Evolutionary conservation across 83 land plant genomes (phyloP).

Genomic region (Picea mariana): DNA sequence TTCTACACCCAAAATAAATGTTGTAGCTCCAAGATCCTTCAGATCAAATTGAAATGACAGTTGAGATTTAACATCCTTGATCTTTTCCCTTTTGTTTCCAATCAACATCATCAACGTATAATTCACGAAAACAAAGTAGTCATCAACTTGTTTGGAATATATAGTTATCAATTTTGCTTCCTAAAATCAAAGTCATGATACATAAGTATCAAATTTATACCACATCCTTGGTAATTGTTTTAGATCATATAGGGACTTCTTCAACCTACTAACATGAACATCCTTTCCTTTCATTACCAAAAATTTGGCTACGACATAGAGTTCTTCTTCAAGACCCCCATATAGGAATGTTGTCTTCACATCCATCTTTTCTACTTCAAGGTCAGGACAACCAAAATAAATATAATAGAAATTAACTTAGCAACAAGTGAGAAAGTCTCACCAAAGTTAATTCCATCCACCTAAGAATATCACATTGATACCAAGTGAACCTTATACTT

Average conservation of each 20-base stretch:
- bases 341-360: constrained; percentile 30
- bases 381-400: constrained; percentile 29
- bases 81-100: constrained; percentile 5
- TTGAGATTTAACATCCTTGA: neutral
- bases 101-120: constrained; percentile 28
- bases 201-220: constrained; percentile 16
- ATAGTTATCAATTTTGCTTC: constrained; percentile 4
- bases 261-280: constrained; percentile 15
- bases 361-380: constrained; percentile 36
- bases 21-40: constrained; percentile 1
- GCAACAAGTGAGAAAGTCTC: constrained; percentile 34
- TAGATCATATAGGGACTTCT: constrained; percentile 23
- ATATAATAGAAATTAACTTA: constrained; percentile 16
- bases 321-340: constrained; percentile 22
- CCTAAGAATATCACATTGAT: constrained; percentile 25
- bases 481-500: constrained; percentile 34
- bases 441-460: constrained; percentile 23
- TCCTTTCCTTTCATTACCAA: neutral
- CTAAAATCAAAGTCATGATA: constrained; percentile 12
- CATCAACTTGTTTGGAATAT: constrained; percentile 8
- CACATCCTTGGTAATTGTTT: constrained; percentile 19
- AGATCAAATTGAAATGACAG: neutral
- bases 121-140: constrained; percentile 5
- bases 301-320: constrained; percentile 31
- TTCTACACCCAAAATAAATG: neutral